Percentiles rank a stretch among this genome's conserved stretches.
Evolutionary conservation across 2,329 filamentous ascomycete genomes (phyloP).

Genomic region (Elsinoe arachidis): DNA sequence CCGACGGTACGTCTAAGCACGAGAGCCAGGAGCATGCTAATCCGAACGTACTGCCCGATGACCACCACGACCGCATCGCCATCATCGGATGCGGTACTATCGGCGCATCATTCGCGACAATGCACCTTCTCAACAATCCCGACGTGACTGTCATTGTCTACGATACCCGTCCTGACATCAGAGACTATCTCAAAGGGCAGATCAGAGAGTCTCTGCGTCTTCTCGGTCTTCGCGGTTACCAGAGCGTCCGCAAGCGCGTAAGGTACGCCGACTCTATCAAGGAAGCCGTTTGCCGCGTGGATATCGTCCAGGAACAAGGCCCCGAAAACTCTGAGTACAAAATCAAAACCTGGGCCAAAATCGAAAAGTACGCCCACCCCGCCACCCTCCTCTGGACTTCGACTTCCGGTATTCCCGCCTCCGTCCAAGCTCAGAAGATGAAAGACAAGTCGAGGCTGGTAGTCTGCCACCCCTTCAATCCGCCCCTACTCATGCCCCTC

Average conservation of each 20-base stretch:
- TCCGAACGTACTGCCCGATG: neutral
- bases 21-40: too few species aligned
- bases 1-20: too few species aligned
- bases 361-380: slow-evolving; percentile 38
- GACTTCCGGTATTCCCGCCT: slow-evolving; percentile 50
- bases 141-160: slow-evolving; percentile 38
- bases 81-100: slow-evolving; percentile 43
- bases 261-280: slow-evolving; percentile 30
- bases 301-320: slow-evolving; percentile 52
- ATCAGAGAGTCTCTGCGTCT: slow-evolving; percentile 38
- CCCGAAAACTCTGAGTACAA: slow-evolving; percentile 49
- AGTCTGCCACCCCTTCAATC: slow-evolving; percentile 54
- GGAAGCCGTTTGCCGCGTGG: slow-evolving; percentile 38
- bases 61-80: slow-evolving; percentile 25
- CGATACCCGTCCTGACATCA: slow-evolving; percentile 43
- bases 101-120: slow-evolving; percentile 47
- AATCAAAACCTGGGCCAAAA: slow-evolving; percentile 41
- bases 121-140: slow-evolving; percentile 41
- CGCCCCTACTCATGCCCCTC: slow-evolving; percentile 53
- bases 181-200: slow-evolving; percentile 34
- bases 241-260: slow-evolving; percentile 25
- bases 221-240: slow-evolving; percentile 20
- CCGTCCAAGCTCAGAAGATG: slow-evolving; percentile 38
- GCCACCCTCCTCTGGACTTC: slow-evolving; percentile 48
- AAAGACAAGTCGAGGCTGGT: slow-evolving; percentile 39